A percentile compares a stretch with the other conserved stretches of the same genome.
Conservation (phyloP, 2,329 filamentous ascomycete species). For the Blastomyces parvus region DNA sequence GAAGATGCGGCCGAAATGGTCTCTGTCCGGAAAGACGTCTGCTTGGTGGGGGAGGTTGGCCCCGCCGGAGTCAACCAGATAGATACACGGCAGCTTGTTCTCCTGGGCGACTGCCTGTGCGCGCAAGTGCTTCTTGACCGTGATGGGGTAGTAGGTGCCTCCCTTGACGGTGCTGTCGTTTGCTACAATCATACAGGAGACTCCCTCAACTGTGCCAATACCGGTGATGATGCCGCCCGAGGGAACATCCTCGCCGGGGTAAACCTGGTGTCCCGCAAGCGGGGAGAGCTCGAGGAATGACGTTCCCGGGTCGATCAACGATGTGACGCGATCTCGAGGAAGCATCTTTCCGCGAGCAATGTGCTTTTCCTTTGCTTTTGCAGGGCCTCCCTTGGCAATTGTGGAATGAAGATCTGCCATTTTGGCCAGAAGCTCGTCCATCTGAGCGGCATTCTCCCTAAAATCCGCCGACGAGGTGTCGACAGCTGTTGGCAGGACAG, state of each 20-base stretch:
- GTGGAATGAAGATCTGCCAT: slow-evolving; percentile 61
- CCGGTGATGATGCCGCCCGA: slow-evolving; percentile 89
- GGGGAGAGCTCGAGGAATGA: slow-evolving; percentile 89
- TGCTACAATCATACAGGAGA: slow-evolving; percentile 84
- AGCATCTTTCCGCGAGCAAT: slow-evolving; percentile 86
- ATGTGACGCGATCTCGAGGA: slow-evolving; percentile 76
- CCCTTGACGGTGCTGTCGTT: slow-evolving; percentile 98
- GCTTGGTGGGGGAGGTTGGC: slow-evolving; percentile 92
- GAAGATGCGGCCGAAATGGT: slow-evolving; percentile 96
- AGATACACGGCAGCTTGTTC: slow-evolving; percentile 77
- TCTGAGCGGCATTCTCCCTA: slow-evolving; percentile 67
- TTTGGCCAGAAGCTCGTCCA: slow-evolving; percentile 61
- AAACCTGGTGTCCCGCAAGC: slow-evolving; percentile 78
- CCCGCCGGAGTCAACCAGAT: slow-evolving; percentile 90
- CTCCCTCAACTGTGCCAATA: slow-evolving; percentile 79
- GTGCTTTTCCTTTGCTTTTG: slow-evolving; percentile 81
- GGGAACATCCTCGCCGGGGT: slow-evolving; percentile 77
- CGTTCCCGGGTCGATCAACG: slow-evolving; percentile 78
- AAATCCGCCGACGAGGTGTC: slow-evolving; percentile 71
- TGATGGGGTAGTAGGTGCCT: slow-evolving; percentile 93
- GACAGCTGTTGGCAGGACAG: slow-evolving; percentile 63
- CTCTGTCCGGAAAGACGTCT: slow-evolving; percentile 87
- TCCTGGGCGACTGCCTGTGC: slow-evolving; percentile 86
- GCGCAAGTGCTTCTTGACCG: slow-evolving; percentile 91
- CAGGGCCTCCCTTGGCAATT: slow-evolving; percentile 65